Percentiles rank a stretch among this genome's conserved stretches.
Conservation (phyloP, 2,329 filamentous ascomycete genomes). For the Triangularia verruculosa region DNA sequence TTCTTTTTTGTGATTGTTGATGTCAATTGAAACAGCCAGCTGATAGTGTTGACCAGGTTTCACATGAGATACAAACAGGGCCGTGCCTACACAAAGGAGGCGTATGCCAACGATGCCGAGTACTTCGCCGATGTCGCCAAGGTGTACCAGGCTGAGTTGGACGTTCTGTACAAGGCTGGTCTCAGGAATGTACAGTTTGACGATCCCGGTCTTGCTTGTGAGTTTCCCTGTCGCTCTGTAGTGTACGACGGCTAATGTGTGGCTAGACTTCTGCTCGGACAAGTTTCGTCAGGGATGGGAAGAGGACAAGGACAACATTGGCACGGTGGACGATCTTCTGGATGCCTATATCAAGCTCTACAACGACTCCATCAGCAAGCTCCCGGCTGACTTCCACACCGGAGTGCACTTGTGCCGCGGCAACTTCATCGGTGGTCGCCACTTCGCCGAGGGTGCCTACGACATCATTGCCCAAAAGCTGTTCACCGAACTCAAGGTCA, state of each 20-base stretch:
- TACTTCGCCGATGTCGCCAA: constrained; percentile 65
- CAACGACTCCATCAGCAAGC: constrained; percentile 64
- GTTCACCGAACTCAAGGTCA: constrained; percentile 59
- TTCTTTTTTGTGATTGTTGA: background rate
- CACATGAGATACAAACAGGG: constrained; percentile 56
- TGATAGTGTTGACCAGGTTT: constrained; percentile 27
- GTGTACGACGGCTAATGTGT: constrained; percentile 10
- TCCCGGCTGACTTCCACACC: constrained; percentile 68
- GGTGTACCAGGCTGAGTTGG: constrained; percentile 62
- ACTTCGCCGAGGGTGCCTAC: constrained; percentile 66
- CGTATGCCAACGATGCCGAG: constrained; percentile 56
- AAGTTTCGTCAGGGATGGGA: constrained; percentile 70
- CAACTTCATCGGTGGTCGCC: constrained; percentile 64
- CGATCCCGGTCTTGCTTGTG: constrained; percentile 65
- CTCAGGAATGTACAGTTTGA: constrained; percentile 66
- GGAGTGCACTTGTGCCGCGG: constrained; percentile 72
- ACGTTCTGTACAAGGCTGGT: constrained; percentile 59
- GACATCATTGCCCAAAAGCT: constrained; percentile 65
- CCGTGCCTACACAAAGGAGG: constrained; percentile 53
- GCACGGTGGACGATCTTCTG: constrained; percentile 66
- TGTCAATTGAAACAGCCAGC: background rate
- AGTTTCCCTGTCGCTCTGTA: constrained; percentile 31
- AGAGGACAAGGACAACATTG: constrained; percentile 63
- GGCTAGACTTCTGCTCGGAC: constrained; percentile 67
- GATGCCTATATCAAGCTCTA: constrained; percentile 75